These are phyloP conservation scores for Asterella californica DNA, from an alignment of 225 moss, liverwort and hornwort species.

Conservation along the genomic window DNA sequence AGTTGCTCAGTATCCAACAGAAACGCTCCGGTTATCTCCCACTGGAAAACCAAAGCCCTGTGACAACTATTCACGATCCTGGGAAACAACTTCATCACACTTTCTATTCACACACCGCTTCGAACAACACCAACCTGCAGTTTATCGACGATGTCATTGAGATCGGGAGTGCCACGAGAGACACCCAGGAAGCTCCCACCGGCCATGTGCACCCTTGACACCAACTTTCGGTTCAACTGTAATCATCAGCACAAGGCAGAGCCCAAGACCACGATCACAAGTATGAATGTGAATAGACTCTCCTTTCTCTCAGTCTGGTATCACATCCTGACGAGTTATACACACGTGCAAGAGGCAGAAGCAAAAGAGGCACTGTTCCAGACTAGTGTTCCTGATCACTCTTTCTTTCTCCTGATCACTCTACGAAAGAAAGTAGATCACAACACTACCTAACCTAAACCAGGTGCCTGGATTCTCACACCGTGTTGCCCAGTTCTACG, in stretches of 20 bases:
- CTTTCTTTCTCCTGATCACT: neutral
- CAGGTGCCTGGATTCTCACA: conserved; percentile 12
- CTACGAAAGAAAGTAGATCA: neutral
- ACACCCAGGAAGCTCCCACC: conserved; percentile 95
- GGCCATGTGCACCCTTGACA: conserved; percentile 82
- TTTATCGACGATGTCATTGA: conserved; percentile 70
- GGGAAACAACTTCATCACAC: neutral
- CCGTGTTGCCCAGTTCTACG: conserved; percentile 14
- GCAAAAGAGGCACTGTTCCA: neutral
- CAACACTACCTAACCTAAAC: neutral
- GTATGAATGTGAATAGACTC: neutral
- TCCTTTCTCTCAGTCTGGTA: neutral
- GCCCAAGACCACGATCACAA: neutral
- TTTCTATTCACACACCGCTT: neutral
- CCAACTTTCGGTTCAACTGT: conserved; percentile 69
- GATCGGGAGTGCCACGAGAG: conserved; percentile 78
- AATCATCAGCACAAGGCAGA: conserved; percentile 20
- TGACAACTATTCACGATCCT: neutral
- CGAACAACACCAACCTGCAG: conserved; percentile 49
- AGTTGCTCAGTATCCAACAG: neutral
- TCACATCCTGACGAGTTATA: neutral
- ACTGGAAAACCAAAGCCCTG: neutral
- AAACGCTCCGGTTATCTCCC: no score
- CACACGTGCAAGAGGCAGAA: neutral
- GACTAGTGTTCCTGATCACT: neutral